Evolutionary conservation across 2,329 filamentous ascomycete genomes (phyloP), one percentile per base, ranked within the genome.

Genomic region (Chaetomiaceae sp.): DNA sequence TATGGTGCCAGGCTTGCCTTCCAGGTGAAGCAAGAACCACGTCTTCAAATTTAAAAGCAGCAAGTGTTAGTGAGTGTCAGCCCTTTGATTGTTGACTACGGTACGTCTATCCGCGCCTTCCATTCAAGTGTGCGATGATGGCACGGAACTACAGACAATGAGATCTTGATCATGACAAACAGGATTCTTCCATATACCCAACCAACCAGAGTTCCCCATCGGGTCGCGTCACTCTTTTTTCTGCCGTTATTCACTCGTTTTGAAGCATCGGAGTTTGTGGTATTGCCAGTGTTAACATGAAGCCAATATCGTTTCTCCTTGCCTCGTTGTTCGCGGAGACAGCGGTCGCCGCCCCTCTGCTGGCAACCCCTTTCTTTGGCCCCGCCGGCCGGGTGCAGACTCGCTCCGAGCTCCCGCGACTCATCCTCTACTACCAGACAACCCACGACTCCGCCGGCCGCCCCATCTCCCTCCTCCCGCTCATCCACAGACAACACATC

Each of bases 401-500:
- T 14, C 23, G 23, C 30, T 33, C 54, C n/a, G 57, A 61, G 2
- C 33, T 64, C 18, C 61, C 62, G 16, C 64, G 65, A 10, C 62
- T 65, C 11, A 58, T 66, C 32, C 58, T 67, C 43, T 67, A 66
- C 59, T 77, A 77, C 65, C 78, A 81, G 63, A 81, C 79, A 0
- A 78, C 78, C 29, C 78, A 81, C 63, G 70, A 75, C 57, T 59
- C 63, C 6, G 54, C 61, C 0, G 72, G 72, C 32, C 66, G 69
- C 6, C 72, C 73, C 55, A 75, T 82, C 57, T 80, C 79, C 4
- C 69, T 80, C 55, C 71, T 81, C 2, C 77, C 78, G 1, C 70
- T 82, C 51, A 65, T 82, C 59, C 73, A 68, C 14, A 69, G 75
- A 42, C 64, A 73, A 5, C 67, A 68, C 51, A 76, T 81, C 57